phyloP scores from a whole-genome alignment of 305 asterid species.

The Solanum aculeatissimum region DNA sequence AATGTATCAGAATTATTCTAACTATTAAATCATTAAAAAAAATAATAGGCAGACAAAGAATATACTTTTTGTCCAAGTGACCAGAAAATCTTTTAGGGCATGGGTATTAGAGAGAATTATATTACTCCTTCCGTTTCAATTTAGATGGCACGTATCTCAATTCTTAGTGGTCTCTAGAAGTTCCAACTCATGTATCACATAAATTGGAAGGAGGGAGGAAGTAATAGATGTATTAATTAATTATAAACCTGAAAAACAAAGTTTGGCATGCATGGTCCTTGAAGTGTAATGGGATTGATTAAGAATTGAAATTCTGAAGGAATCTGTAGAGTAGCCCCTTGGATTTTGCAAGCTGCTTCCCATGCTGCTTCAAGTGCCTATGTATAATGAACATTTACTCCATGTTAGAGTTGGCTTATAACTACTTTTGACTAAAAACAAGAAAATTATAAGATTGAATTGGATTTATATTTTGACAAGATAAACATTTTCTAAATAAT shows the following conservation, averaged over 20 bases:
- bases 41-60: not conserved
- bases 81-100: not conserved
- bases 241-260: conserved; percentile 47
- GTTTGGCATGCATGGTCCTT: conserved; percentile 67
- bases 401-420: not conserved
- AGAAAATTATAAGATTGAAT: not conserved
- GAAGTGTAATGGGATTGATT: conserved; percentile 55
- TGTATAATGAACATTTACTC: not conserved
- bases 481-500: not conserved
- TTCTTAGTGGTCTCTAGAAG: not conserved
- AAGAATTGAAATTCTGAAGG: conserved; percentile 41
- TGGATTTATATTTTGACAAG: not conserved
- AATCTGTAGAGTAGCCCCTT: conserved; percentile 39
- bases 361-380: conserved; percentile 68
- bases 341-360: conserved; percentile 51
- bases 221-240: not conserved
- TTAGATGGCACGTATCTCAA: not conserved
- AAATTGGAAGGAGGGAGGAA: not conserved
- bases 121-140: not conserved
- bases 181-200: not conserved
- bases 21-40: not conserved
- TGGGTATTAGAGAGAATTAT: not conserved
- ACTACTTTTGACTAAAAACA: not conserved
- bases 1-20: not conserved
- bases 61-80: not conserved